Percentiles rank a stretch among this genome's conserved stretches.
Conservation (phyloP, 768 basidiomycete species). For the Hericium rajendrae region DNA sequence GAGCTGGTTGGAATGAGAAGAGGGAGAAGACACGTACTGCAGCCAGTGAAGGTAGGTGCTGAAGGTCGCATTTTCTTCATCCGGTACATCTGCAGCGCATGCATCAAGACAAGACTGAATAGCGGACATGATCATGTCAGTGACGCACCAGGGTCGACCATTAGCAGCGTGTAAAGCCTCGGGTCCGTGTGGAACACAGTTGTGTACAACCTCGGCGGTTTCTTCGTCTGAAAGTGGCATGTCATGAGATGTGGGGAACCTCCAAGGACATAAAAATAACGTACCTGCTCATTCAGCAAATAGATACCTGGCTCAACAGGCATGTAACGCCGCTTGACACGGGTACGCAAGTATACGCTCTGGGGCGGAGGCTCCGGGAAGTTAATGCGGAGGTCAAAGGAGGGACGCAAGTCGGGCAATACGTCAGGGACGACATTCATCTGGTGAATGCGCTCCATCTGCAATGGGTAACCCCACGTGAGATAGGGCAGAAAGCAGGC, state of each 20-base stretch:
- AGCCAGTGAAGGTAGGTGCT: conserved; percentile 80
- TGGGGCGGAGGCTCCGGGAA: conserved; percentile 32
- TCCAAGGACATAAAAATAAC: conserved; percentile 5
- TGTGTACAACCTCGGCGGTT: conserved; percentile 55
- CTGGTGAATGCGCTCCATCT: conserved; percentile 92
- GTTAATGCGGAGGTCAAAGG: conserved; percentile 63
- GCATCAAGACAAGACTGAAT: not conserved
- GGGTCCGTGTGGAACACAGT: conserved; percentile 78
- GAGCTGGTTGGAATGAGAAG: conserved; percentile 5
- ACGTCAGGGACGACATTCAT: conserved; percentile 90
- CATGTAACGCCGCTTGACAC: conserved; percentile 21
- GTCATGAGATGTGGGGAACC: not conserved
- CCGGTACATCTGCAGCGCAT: conserved; percentile 61
- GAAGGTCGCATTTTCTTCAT: conserved; percentile 53
- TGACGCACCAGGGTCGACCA: conserved; percentile 72
- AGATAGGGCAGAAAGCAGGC: not conserved
- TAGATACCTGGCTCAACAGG: conserved; percentile 65
- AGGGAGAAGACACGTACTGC: conserved; percentile 34
- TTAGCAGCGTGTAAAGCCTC: conserved; percentile 77
- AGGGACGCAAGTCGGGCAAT: conserved; percentile 59
- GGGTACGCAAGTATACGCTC: conserved; percentile 16
- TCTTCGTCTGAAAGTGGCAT: conserved; percentile 39
- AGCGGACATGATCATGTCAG: not conserved
- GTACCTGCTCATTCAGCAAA: conserved; percentile 58
- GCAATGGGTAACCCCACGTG: not conserved